Evolutionary conservation across 1,284 basidiomycete genomes (phyloP), one percentile per base, ranked within the genome.

Genomic region (Earliella scabrosa): DNA sequence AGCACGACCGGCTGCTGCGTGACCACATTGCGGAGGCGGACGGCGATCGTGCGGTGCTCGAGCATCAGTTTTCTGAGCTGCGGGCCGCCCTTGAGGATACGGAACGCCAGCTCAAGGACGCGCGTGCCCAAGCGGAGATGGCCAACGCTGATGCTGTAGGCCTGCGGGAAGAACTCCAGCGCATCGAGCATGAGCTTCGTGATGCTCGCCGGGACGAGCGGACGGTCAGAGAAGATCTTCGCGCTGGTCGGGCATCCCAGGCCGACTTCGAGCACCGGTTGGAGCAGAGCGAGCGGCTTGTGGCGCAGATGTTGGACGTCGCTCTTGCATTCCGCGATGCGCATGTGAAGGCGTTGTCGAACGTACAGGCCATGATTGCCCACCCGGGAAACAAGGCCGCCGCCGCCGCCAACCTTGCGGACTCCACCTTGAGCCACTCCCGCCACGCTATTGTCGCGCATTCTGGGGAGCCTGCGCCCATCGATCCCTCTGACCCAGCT

Each of bases 1-100:
- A 95, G 68, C 90, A 94, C 63, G 93, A 96, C 59, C 82, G 90
- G 16, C 80, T 88, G 47, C 84, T 97, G 68, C 82, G 93, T 1
- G 93, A 96, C 71, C 91, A 93, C 66, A 88, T 92, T 43, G 92
- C 92, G 2, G 94, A 97, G 70, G 92, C 94, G 7, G 92, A 96
- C 66, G 93, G 93, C 0, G 93, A 96, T 72, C 83, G 93, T 16
- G 93, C 93, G 0, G 91, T 96, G 4, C 77, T 96, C 47, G 93
- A 95, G 68, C 87, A 93, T 55, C 90, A 94, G 70, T 91, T 93
- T 69, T 84, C 86, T 38, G 90, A 93, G 59, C 76, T 93, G 26
- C 84, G 84, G 53, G 87, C 83, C 1, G 78, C 79, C 11, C 72
- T 86, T 52, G 87, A 89, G 55, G 77, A 82, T 49, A 75, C 78